phyloP scores from a whole-genome alignment of 225 moss, liverwort and hornwort genomes.

The Marchantia polymorpha region DNA sequence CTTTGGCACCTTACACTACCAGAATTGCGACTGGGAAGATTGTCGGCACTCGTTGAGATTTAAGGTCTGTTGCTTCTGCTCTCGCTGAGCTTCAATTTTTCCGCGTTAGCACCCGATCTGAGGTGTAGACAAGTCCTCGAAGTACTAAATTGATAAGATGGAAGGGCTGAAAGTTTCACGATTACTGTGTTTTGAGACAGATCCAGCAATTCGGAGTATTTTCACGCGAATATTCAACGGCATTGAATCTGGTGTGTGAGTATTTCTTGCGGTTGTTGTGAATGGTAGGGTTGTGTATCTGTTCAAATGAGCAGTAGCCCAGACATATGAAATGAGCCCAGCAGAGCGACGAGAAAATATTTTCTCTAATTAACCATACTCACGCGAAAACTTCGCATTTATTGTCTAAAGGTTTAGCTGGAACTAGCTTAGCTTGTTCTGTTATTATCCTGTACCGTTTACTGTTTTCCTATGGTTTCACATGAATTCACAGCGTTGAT shows the following conservation, averaged over 20 bases:
- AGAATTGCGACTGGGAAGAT: background rate
- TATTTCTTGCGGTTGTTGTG: background rate
- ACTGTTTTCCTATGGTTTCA: background rate
- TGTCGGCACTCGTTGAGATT: background rate
- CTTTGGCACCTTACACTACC: background rate
- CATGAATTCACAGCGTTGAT: background rate
- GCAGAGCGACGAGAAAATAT: background rate
- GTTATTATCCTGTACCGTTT: background rate
- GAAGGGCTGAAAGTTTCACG: background rate
- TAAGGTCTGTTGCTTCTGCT: background rate
- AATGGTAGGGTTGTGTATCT: background rate
- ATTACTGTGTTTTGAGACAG: slow-evolving; percentile 18
- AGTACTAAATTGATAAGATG: background rate
- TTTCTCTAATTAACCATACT: no score
- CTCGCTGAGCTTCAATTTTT: background rate
- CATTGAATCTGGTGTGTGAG: slow-evolving; percentile 42
- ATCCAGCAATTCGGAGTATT: slow-evolving; percentile 22
- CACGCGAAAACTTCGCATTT: no score
- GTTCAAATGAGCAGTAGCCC: background rate
- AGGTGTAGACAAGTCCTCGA: background rate
- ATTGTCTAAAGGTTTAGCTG: no score
- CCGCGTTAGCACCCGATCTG: background rate
- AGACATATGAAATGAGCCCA: background rate
- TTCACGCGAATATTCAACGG: slow-evolving; percentile 39
- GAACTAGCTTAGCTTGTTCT: no score